Evolutionary conservation across 345 rosid genomes (phyloP).

Genomic region (Turritis glabra): DNA sequence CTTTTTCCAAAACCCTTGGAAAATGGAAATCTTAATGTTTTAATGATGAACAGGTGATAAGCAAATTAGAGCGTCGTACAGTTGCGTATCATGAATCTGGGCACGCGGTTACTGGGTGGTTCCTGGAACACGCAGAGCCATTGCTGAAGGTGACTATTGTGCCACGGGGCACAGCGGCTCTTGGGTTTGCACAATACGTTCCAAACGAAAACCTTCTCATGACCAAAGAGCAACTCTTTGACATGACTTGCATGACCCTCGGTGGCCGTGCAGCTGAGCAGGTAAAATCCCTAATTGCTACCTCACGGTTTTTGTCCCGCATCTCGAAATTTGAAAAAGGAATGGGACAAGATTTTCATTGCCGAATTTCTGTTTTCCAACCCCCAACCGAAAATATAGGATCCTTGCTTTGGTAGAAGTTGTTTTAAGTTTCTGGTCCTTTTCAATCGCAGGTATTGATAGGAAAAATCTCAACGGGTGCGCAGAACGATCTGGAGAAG

Average conservation of each 20-base stretch:
- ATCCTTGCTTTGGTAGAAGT: neutral
- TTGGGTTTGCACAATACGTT: constrained; percentile 95
- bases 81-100: constrained; percentile 99
- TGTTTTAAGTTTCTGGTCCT: neutral
- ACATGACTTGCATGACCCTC: constrained; percentile 95
- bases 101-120: constrained; percentile 95
- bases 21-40: constrained; percentile 8
- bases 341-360: neutral
- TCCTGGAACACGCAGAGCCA: constrained; percentile 97
- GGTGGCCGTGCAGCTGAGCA: constrained; percentile 99
- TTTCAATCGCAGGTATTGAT: constrained; percentile 57
- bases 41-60: constrained; percentile 61
- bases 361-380: neutral
- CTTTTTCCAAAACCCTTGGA: neutral
- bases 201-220: constrained; percentile 93
- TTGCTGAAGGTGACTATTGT: constrained; percentile 93
- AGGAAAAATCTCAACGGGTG: constrained; percentile 93
- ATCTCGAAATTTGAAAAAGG: neutral
- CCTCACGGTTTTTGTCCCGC: neutral
- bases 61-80: constrained; percentile 84
- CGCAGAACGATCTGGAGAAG: constrained; percentile 93
- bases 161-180: constrained; percentile 96
- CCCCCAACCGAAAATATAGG: neutral
- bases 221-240: constrained; percentile 97
- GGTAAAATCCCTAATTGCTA: constrained; percentile 40